These are phyloP conservation scores for Alternaria panax DNA, from an alignment of 2,329 filamentous ascomycete species.

Conservation along the genomic window DNA sequence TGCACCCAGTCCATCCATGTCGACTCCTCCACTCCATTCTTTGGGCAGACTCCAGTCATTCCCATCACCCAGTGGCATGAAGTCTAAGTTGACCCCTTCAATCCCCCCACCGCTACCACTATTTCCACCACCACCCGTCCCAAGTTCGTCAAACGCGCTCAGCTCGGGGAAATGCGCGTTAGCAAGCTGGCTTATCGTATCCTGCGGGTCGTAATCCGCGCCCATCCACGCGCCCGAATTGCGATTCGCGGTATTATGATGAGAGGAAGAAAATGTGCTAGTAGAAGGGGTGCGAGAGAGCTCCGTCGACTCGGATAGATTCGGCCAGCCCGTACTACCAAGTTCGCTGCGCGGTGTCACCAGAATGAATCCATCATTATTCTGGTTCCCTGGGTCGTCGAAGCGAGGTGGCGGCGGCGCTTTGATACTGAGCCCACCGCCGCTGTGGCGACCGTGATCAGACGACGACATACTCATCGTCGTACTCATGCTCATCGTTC, in stretches of 20 bases:
- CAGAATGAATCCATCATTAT: conserved; percentile 39
- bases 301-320: conserved; percentile 20
- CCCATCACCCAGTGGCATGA: conserved; percentile 35
- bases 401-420: conserved; percentile 20
- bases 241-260: background rate
- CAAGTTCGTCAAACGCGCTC: conserved; percentile 17
- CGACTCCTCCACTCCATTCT: conserved; percentile 28
- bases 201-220: conserved; percentile 32
- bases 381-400: conserved; percentile 10
- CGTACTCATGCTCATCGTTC: conserved; percentile 11
- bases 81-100: conserved; percentile 40
- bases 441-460: conserved; percentile 18
- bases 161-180: conserved; percentile 47
- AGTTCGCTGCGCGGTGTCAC: conserved; percentile 42
- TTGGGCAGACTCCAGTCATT: conserved; percentile 23
- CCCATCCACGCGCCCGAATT: conserved; percentile 37
- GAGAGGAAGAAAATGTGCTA: conserved; percentile 4
- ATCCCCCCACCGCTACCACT: background rate
- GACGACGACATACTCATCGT: background rate
- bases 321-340: conserved; percentile 26
- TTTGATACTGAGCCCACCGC: conserved; percentile 30
- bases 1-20: conserved; percentile 39
- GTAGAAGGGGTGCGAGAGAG: conserved; percentile 21
- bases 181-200: conserved; percentile 35
- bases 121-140: background rate